phyloP scores from a whole-genome alignment of 805 yeast genomes.

The Candida oleophila region DNA sequence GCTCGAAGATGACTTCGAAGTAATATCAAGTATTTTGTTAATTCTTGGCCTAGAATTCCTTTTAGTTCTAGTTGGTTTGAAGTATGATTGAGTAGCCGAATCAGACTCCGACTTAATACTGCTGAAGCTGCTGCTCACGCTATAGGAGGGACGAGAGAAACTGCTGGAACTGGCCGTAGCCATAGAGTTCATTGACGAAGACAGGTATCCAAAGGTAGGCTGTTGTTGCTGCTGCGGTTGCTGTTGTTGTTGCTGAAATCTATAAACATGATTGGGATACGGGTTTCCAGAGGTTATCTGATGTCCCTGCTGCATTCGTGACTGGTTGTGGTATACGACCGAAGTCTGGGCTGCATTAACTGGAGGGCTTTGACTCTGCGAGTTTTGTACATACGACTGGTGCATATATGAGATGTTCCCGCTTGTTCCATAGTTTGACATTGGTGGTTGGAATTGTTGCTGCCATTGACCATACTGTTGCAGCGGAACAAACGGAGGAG shows the following conservation, averaged over 20 bases:
- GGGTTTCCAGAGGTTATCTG: background rate
- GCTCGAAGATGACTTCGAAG: background rate
- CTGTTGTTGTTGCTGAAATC: constrained; percentile 9
- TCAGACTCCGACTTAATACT: background rate
- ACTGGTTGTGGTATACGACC: background rate
- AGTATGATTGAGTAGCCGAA: constrained; percentile 11
- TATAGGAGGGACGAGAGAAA: constrained; percentile 1
- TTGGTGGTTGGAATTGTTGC: constrained; percentile 6
- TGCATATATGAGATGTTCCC: background rate
- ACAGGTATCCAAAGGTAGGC: background rate
- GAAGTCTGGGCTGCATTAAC: background rate
- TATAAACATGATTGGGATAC: background rate
- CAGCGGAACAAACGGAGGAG: constrained; percentile 7
- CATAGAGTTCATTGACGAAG: background rate
- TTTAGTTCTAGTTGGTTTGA: constrained; percentile 38
- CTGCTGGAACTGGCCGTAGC: background rate
- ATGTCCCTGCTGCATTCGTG: background rate
- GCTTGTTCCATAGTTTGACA: background rate
- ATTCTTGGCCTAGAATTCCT: constrained; percentile 37
- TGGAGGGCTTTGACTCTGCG: background rate
- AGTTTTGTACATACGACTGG: background rate
- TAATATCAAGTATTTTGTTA: constrained; percentile 17
- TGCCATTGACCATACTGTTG: constrained; percentile 2
- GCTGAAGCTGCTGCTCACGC: background rate
- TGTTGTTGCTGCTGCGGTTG: constrained; percentile 9